Evolutionary conservation across 768 basidiomycete species (phyloP), one percentile per base, ranked within the genome.

Genomic region (Rubroboletus pulcherrimus): DNA sequence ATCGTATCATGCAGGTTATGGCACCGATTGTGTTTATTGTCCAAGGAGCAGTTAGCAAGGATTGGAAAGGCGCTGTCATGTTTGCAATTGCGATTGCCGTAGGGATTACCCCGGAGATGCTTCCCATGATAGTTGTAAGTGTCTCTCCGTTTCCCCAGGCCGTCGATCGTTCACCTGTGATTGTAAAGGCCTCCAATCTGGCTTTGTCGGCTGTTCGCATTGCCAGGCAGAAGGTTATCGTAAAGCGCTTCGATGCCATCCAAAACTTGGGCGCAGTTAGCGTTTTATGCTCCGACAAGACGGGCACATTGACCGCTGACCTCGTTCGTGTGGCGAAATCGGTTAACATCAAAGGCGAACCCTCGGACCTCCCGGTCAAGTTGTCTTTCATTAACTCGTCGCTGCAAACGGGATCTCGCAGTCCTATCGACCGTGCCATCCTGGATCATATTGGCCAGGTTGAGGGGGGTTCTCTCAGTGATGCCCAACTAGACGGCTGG

Each of bases 281-380:
- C 51, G 63, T 77, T 47, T 65, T 78, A 50, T 86, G 84, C 65
- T 83, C 81, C 24, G 85, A 87, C 67, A 86, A 86, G 67, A 87
- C 85, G 1, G 85, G 85, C 26, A 87, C 85, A 15, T 65, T 82
- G 31, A 82, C 81, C 9, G 68, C 66, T 38, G 70, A 71, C 56
- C 61, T 61, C 19, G 69, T 72, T 69, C 77, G 79, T 51, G 72
- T 52, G 68, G 75, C 57, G 49, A 71, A 57, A 63, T 71, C 59
- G 52, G 58, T 71, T 4, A 49, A 66, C 21, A 29, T 21, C 38
- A 49, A 42, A 40, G 66, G 68, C 41, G 65, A 64, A 54, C 24
- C 50, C 14, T 64, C 68, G 2, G 62, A 57, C 29, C 62, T 68
- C 41, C 70, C 66, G 5, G 52, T 62, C 39, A 55, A 68, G 30